phyloP scores from a whole-genome alignment of 257 asterid genomes.

The Lycium ferocissimum region DNA sequence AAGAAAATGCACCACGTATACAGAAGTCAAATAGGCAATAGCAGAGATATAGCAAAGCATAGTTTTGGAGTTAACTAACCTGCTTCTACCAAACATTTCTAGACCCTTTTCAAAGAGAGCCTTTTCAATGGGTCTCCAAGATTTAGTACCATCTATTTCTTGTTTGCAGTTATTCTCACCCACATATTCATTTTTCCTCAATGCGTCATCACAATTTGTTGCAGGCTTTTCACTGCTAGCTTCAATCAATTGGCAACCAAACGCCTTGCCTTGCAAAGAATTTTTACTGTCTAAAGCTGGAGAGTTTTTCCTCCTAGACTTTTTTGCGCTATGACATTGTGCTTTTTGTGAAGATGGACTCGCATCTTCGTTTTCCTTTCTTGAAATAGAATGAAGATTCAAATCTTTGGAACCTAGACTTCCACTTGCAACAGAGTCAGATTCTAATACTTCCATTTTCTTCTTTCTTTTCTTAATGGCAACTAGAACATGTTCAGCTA shows the following conservation, averaged over 20 bases:
- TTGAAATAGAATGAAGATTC: constrained; percentile 51
- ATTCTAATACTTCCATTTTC: constrained; percentile 62
- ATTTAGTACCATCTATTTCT: constrained; percentile 55
- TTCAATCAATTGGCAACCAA: constrained; percentile 39
- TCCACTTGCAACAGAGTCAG: constrained; percentile 62
- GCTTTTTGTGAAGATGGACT: constrained; percentile 48
- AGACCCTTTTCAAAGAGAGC: constrained; percentile 92
- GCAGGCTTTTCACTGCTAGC: constrained; percentile 34
- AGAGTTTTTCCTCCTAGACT: constrained; percentile 64
- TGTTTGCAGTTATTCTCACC: constrained; percentile 57
- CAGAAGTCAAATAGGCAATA: constrained; percentile 4
- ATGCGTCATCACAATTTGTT: constrained; percentile 50
- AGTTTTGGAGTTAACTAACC: constrained; percentile 56
- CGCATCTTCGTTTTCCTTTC: constrained; percentile 42
- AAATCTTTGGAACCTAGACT: constrained; percentile 54
- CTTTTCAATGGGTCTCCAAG: constrained; percentile 92
- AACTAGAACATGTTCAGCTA: constrained; percentile 77
- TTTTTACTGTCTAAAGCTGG: constrained; percentile 22
- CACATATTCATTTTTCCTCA: constrained; percentile 55
- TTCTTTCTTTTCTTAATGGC: constrained; percentile 79
- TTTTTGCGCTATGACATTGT: constrained; percentile 61
- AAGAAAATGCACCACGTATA: not conserved
- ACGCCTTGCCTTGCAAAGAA: constrained; percentile 46
- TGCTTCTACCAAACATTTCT: constrained; percentile 85
- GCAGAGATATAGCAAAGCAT: constrained; percentile 31